These are phyloP conservation scores for Huntiella bhutanensis DNA, from an alignment of 2,329 filamentous ascomycete genomes.

Conservation along the genomic window DNA sequence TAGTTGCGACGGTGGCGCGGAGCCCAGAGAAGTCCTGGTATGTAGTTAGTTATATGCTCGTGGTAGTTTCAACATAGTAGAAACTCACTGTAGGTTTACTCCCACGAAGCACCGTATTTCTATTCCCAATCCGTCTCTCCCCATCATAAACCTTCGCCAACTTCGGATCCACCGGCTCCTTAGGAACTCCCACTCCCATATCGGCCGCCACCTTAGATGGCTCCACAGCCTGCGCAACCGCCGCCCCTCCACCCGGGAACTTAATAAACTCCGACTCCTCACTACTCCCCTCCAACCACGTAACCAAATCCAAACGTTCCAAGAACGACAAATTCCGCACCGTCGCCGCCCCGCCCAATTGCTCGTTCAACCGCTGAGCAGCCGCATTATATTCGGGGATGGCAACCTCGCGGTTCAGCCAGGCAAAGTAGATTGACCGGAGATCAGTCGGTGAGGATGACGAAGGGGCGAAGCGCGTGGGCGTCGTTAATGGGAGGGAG, in stretches of 20 bases:
- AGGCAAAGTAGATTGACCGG: slow-evolving; percentile 90
- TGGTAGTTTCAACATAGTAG: background rate
- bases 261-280: slow-evolving; percentile 90
- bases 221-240: slow-evolving; percentile 16
- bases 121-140: slow-evolving; percentile 80
- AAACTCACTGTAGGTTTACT: slow-evolving; percentile 65
- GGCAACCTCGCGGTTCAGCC: slow-evolving; percentile 77
- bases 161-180: slow-evolving; percentile 57
- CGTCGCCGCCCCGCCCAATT: slow-evolving; percentile 43
- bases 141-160: slow-evolving; percentile 78
- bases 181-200: slow-evolving; percentile 28
- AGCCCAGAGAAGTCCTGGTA: slow-evolving; percentile 79
- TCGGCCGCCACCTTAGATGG: slow-evolving; percentile 22
- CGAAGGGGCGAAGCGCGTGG: slow-evolving; percentile 57
- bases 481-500: slow-evolving; percentile 47
- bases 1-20: slow-evolving; percentile 63
- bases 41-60: background rate
- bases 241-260: slow-evolving; percentile 47
- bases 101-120: slow-evolving; percentile 72
- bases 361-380: slow-evolving; percentile 61
- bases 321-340: slow-evolving; percentile 84
- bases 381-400: slow-evolving; percentile 84
- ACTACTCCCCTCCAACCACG: slow-evolving; percentile 78
- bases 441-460: slow-evolving; percentile 41
- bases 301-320: slow-evolving; percentile 76